phyloP scores from a whole-genome alignment of 1,139 yeast species.

The Pichia inconspicua region DNA sequence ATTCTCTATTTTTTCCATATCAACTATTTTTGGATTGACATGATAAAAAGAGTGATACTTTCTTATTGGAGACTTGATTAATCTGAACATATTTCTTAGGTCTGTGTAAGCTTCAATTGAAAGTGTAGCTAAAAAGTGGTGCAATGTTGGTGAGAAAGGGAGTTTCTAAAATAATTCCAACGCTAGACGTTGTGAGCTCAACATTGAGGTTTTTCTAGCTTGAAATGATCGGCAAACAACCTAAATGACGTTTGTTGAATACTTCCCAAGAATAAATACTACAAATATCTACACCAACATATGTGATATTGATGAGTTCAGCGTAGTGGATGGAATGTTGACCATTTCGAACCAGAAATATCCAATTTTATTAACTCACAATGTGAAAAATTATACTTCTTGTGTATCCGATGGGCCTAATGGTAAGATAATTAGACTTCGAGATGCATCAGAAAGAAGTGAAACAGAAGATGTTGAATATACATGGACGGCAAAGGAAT shows the following conservation, averaged over 20 bases:
- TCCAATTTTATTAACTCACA: neutral
- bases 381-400: neutral
- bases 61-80: neutral
- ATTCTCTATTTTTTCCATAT: conserved; percentile 19
- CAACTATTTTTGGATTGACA: conserved; percentile 21
- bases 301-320: neutral
- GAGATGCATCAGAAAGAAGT: neutral
- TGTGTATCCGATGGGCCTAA: neutral
- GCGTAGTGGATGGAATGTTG: neutral
- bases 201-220: too few species aligned
- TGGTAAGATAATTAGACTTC: neutral
- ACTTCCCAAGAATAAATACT: conserved; percentile 19
- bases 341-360: neutral
- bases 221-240: too few species aligned
- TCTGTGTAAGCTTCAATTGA: neutral
- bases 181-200: too few species aligned
- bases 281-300: conserved; percentile 8
- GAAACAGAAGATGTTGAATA: conserved; percentile 12
- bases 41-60: conserved; percentile 26
- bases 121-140: neutral
- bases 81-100: neutral
- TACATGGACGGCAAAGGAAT: conserved; percentile 20
- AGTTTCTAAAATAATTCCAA: neutral
- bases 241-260: conserved; percentile 13
- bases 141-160: neutral